Conservation (phyloP, 1,284 basidiomycete genomes). For the Abortiporus biennis region DNA sequence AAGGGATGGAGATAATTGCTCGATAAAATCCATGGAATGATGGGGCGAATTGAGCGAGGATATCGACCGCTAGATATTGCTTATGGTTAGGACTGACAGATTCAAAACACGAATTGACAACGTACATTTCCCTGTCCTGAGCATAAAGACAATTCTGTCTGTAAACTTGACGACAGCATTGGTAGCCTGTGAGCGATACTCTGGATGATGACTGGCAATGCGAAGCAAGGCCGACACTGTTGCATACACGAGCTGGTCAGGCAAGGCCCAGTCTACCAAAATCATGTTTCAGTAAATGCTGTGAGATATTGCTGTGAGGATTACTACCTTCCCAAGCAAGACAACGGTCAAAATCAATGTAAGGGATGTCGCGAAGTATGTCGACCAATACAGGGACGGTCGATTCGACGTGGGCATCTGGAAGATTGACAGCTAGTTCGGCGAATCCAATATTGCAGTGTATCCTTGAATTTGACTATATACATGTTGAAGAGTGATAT, state of each 20-base stretch:
- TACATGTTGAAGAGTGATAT: background rate
- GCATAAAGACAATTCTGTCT: slow-evolving; percentile 46
- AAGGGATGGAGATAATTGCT: slow-evolving; percentile 74
- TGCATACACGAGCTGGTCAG: slow-evolving; percentile 75
- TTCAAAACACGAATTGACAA: slow-evolving; percentile 18
- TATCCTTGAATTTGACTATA: slow-evolving; percentile 52
- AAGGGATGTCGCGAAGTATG: slow-evolving; percentile 63
- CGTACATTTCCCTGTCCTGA: slow-evolving; percentile 48
- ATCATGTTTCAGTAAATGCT: no score
- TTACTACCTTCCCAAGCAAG: slow-evolving; percentile 77
- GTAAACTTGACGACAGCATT: slow-evolving; percentile 59
- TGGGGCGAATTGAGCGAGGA: slow-evolving; percentile 74
- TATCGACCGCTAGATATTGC: slow-evolving; percentile 42
- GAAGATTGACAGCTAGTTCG: slow-evolving; percentile 61
- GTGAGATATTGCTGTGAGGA: no score
- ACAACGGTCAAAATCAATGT: slow-evolving; percentile 69
- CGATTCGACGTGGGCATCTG: slow-evolving; percentile 43
- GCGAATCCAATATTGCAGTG: slow-evolving; percentile 78
- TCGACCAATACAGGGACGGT: slow-evolving; percentile 55
- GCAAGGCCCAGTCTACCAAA: slow-evolving; percentile 66
- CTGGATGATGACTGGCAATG: slow-evolving; percentile 48
- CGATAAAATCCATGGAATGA: slow-evolving; percentile 85
- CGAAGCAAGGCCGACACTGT: slow-evolving; percentile 70
- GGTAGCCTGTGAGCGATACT: slow-evolving; percentile 43
- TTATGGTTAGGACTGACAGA: background rate